Base-by-base conservation (phyloP, 768 basidiomycete species). In the Leccinellum luteum region DNA sequence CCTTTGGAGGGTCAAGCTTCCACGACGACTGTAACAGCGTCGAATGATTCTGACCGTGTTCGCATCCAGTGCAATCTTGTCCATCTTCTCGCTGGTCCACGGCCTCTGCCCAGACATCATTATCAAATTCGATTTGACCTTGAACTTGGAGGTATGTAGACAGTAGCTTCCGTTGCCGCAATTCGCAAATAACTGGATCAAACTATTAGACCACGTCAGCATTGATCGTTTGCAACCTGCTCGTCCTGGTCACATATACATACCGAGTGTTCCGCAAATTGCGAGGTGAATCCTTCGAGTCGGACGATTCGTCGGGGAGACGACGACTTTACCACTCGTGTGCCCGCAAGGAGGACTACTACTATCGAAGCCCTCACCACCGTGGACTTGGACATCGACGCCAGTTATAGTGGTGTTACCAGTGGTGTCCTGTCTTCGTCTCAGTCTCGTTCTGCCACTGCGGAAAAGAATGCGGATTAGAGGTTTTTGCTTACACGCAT, bases 1-100 rank as follows among this genome's bases (percentile, higher is more conserved):
- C 21, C 56, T 65, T 30, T 57, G 61, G 64, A 49, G 25, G 12
- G 45, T 63, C 32, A 57, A 43, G 15, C 64, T 65, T 51, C 61
- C 64, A 8, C 21, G 3, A 30, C 21, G 56, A 44, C n/a, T n/a
- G n/a, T n/a, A n/a, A n/a, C 61, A 63, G 25, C 64, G 54, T 35
- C 53, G 48, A 25, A 65, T 65, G 64, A 48, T 66, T 31, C 9
- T 66, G 15, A 52, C 38, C 35, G 30, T 56, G 17, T 65, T 65
- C 19, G 17, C 64, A 2, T 5, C 51, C 5, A 66, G 58, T 48
- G 48, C 43, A 9, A 48, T 60, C 49, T 4, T 66, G 15, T 65
- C 48, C 12, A 0, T n/a, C 9, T 45, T 43, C 44, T 57, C 64
- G 6, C 2, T 57, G 15, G 9, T 23, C 19, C 38, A 44, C 17